These are phyloP conservation scores for Cephaloascus fragrans DNA, from an alignment of 805 yeast genomes.

Conservation along the genomic window DNA sequence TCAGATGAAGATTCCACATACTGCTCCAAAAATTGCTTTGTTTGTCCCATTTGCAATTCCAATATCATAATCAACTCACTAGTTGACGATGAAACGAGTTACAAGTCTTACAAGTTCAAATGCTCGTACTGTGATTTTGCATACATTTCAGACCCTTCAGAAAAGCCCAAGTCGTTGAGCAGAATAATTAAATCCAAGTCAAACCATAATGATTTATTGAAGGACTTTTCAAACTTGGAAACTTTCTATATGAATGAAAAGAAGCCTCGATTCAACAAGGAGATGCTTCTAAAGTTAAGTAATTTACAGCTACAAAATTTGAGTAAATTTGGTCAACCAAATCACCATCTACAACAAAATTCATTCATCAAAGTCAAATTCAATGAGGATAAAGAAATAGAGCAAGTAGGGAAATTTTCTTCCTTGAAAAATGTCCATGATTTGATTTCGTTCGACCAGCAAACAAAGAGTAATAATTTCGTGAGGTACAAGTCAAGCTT, in stretches of 20 bases:
- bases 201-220: background rate
- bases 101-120: background rate
- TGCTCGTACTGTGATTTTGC: background rate
- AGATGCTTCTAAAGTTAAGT: background rate
- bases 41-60: constrained; percentile 19
- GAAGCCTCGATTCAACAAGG: background rate
- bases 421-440: too few species aligned
- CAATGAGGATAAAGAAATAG: background rate
- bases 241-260: background rate
- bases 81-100: constrained; percentile 5
- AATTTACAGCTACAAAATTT: background rate
- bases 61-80: constrained; percentile 5
- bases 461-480: too few species aligned
- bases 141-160: background rate
- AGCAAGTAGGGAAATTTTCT: background rate
- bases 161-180: background rate
- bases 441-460: background rate
- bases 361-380: background rate
- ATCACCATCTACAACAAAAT: background rate
- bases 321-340: background rate
- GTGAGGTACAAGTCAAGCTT: background rate
- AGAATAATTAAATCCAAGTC: background rate
- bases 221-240: background rate
- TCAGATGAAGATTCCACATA: constrained; percentile 3
- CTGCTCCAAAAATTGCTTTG: constrained; percentile 21